Base-by-base conservation (phyloP, 225 moss, liverwort and hornwort genomes). In the Physcomitrellopsis africana region DNA sequence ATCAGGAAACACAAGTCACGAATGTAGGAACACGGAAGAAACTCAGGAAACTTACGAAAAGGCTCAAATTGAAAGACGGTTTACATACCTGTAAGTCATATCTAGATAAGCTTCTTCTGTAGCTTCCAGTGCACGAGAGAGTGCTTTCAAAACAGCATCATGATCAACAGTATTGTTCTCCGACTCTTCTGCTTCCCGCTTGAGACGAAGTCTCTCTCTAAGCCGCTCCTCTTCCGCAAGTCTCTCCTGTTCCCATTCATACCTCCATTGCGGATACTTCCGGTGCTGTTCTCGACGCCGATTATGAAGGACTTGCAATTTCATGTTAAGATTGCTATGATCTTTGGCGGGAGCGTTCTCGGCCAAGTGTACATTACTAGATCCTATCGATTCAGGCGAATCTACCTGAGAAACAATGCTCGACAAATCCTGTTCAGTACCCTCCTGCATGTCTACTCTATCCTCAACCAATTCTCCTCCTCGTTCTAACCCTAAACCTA, bases 61-160 rank as follows among this genome's bases (percentile, higher is more conserved):
- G 46, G 5, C 43, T 20, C 29, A 32, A 47, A 72, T 51, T 48
- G 67, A 37, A 15, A 8, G 10, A 56, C 11, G 0, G 63, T 43
- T 26, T 44, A 67, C 10, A 1, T 64, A 89, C 88, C 86, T 86
- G 78, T 99, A 92, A 51, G 95, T 95, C 99, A 99, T 99, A 47
- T 99, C 93, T 18, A 99, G 79, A 64, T 99, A 99, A 8, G 99
- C 89, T 69, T 95, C 86, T 85, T 99, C 99, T 45, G 99, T 99
- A 37, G 82, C 89, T 83, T 90, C 91, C 73, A 99, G 82, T 41
- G 99, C 99, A 67, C 89, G 89, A 37, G 92, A 89, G 63, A 99
- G 89, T 9, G 99, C 99, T 82, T 81, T 88, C 86, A 99, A 83
- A 17, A 99, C 85, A 74, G 86, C 87, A 68, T 78, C 77, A 65